Evolutionary conservation across 192 early-diverging fungal species (phyloP).

Genomic region (Coemansia sp.): DNA sequence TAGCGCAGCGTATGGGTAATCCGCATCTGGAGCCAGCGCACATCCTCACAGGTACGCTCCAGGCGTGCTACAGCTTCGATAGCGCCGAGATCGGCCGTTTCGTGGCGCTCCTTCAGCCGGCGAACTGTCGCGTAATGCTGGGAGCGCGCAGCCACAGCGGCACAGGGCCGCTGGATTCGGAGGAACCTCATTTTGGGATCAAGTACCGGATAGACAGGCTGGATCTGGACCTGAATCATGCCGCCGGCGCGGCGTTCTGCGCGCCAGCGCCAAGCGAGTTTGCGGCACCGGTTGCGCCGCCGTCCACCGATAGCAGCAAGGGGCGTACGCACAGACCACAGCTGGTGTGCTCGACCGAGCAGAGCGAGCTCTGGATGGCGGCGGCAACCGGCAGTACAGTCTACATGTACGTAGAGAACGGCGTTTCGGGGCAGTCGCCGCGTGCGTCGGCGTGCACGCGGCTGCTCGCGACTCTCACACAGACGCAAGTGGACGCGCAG

Average conservation of each 20-base stretch:
- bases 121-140: conserved; percentile 59
- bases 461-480: neutral
- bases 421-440: neutral
- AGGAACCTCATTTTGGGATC: conserved; percentile 4
- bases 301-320: neutral
- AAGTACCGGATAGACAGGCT: conserved; percentile 68
- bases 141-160: conserved; percentile 12
- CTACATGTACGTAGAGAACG: conserved; percentile 10
- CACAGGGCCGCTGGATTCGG: neutral
- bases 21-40: conserved; percentile 7
- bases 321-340: neutral
- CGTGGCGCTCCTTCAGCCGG: conserved; percentile 42
- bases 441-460: neutral
- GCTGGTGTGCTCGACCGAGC: conserved; percentile 6
- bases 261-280: conserved; percentile 19
- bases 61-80: conserved; percentile 10
- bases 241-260: neutral
- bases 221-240: conserved; percentile 53
- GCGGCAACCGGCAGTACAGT: conserved; percentile 4
- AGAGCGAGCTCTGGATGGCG: conserved; percentile 17
- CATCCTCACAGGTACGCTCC: conserved; percentile 3
- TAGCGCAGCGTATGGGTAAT: conserved; percentile 10
- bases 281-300: neutral
- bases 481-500: neutral
- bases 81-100: neutral